Conservation (phyloP, 1,139 yeast genomes). For the Casaregolazyma suthepensis region DNA sequence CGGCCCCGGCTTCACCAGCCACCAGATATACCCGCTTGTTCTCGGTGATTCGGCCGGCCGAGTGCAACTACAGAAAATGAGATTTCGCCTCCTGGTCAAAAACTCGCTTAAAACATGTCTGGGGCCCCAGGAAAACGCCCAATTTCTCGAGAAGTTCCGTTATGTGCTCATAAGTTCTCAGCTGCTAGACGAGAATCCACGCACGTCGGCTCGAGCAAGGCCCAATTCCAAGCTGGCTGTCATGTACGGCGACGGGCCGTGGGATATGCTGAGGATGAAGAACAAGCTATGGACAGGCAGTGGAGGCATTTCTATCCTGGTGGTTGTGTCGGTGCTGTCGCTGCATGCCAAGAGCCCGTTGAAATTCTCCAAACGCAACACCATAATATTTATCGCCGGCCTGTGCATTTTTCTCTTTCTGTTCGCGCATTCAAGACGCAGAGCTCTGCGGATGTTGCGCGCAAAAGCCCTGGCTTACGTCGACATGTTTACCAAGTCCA, state of each 20-base stretch:
- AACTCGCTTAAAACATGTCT: conserved; percentile 27
- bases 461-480: conserved; percentile 29
- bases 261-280: conserved; percentile 24
- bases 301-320: conserved; percentile 34
- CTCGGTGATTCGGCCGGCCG: conserved; percentile 18
- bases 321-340: conserved; percentile 29
- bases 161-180: conserved; percentile 40
- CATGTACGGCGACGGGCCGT: conserved; percentile 28
- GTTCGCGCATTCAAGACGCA: conserved; percentile 32
- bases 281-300: conserved; percentile 30
- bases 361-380: conserved; percentile 3
- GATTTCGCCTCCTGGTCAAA: conserved; percentile 24
- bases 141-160: conserved; percentile 42
- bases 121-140: conserved; percentile 27
- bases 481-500: conserved; percentile 26
- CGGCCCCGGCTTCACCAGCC: conserved; percentile 2
- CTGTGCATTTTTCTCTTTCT: conserved; percentile 27
- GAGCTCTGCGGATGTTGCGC: conserved; percentile 31
- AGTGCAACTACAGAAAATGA: conserved; percentile 18
- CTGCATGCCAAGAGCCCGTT: conserved; percentile 21
- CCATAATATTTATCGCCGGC: conserved; percentile 23
- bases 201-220: not conserved
- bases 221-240: conserved; percentile 14
- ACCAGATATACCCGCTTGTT: conserved; percentile 19
- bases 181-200: conserved; percentile 31